Evolutionary conservation across 1,139 yeast genomes (phyloP), one percentile per base, ranked within the genome.

Genomic region (Citeromyces hawaiiensis): DNA sequence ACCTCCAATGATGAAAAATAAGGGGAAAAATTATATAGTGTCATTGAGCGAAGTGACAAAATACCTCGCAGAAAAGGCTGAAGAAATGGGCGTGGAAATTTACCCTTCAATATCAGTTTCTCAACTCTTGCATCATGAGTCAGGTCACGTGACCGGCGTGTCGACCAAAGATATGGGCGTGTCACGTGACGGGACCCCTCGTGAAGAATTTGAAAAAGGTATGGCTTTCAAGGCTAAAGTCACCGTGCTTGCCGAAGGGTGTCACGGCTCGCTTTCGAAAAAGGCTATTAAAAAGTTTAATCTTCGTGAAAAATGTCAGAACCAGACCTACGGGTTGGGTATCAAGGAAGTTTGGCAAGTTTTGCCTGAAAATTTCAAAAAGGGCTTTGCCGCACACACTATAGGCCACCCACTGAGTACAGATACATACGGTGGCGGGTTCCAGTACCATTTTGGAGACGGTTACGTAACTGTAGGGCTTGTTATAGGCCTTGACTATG

Each of bases 271-370:
- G 1, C 64, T 91, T 42, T 68, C 91, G 9, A 88, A 91, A 56
- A 74, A 82, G 52, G 78, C 75, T 1, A 80, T 88, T 43, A 61
- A 70, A 42, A 75, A 79, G 50, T 91, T 62, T 57, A 67, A 77
- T 37, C 64, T 91, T 42, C 70, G 96, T 43, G 68, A 70, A 40
- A 70, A 77, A 39, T 62, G 70, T 29, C 76, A 79, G 45, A 78
- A 82, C 4, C 98, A 91, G 61, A 87, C 97, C 0, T 91, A 91
- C 57, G 98, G 98, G 11, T 58, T 91, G 33, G 98, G 98, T 27
- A 72, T 91, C 44, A 91, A 91, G 59, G 98, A 91, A 59, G 93
- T 91, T 5, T 91, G 98, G 98, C 91, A 88, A 57, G 95, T 91
- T n/a, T 66, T 70, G 32, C 87, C 91, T 10, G 85, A 77, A 40